Evolutionary conservation across 1,139 yeast genomes (phyloP).

Genomic region (Candida anutae): DNA sequence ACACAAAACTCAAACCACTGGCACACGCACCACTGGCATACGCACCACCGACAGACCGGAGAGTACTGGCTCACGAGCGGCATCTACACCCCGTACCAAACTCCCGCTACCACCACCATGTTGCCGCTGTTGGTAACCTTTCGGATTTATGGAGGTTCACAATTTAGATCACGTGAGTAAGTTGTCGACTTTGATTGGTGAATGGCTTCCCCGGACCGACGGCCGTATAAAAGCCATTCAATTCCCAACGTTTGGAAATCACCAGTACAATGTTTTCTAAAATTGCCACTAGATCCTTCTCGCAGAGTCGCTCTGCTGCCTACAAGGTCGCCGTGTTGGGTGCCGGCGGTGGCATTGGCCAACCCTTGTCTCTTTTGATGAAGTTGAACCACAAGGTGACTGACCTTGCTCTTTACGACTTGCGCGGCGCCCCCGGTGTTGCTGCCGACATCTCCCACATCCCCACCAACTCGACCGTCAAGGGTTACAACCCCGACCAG

Average conservation of each 20-base stretch:
- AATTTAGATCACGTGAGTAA: slow-evolving; percentile 1
- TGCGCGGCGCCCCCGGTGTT: slow-evolving; percentile 86
- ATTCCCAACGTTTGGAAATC: too few relatives aligned
- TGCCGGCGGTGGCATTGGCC: slow-evolving; percentile 90
- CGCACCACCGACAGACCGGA: too few relatives aligned
- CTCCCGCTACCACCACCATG: too few relatives aligned
- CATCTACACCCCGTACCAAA: too few relatives aligned
- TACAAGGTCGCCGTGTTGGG: slow-evolving; percentile 74
- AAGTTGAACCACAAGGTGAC: slow-evolving; percentile 56
- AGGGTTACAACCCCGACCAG: slow-evolving; percentile 59
- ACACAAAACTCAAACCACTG: too few relatives aligned
- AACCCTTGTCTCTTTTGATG: slow-evolving; percentile 79
- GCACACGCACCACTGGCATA: too few relatives aligned
- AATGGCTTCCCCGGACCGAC: slow-evolving; percentile 1
- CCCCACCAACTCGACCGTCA: slow-evolving; percentile 69
- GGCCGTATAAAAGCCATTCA: slow-evolving; percentile 1
- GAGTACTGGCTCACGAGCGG: too few relatives aligned
- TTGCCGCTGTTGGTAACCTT: too few relatives aligned
- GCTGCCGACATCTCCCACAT: slow-evolving; percentile 89
- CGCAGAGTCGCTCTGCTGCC: slow-evolving; percentile 55
- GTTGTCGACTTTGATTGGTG: slow-evolving; percentile 1
- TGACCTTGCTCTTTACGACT: slow-evolving; percentile 77
- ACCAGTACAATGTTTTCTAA: slow-evolving; percentile 41
- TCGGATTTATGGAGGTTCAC: neutral
- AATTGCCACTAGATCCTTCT: slow-evolving; percentile 59